Percentiles rank a stretch among this genome's conserved stretches.
phyloP scores from a whole-genome alignment of 768 basidiomycete species.

The Rhodocollybia butyracea region DNA sequence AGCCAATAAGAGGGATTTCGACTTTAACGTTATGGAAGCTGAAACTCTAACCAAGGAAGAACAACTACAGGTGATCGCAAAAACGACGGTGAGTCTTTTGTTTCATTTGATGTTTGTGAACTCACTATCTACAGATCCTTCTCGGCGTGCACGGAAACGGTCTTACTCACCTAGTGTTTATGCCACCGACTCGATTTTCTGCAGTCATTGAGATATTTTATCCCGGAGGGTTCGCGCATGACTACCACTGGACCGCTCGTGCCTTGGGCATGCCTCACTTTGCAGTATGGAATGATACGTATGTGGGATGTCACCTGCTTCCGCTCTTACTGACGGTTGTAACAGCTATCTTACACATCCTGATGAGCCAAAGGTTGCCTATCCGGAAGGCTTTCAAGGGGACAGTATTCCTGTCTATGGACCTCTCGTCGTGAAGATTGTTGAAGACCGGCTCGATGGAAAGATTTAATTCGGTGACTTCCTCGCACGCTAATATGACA shows the following conservation, averaged over 20 bases:
- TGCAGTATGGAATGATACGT: constrained; percentile 27
- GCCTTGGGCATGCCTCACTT: constrained; percentile 77
- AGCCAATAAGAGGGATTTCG: constrained; percentile 43
- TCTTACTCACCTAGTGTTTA: constrained; percentile 80
- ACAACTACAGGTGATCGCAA: constrained; percentile 61
- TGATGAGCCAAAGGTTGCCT: no score
- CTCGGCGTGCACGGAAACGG: constrained; percentile 80
- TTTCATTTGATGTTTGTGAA: background rate
- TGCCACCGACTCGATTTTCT: constrained; percentile 71
- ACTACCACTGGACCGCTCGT: constrained; percentile 80
- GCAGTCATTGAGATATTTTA: constrained; percentile 86
- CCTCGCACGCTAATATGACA: no score
- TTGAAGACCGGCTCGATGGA: no score
- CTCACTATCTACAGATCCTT: constrained; percentile 44
- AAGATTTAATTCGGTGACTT: no score
- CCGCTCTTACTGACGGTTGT: no score
- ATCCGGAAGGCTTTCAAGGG: no score
- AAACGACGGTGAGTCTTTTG: constrained; percentile 58
- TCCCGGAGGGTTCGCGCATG: constrained; percentile 78
- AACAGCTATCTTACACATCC: no score
- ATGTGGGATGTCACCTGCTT: no score
- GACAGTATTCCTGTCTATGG: no score
- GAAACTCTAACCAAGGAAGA: constrained; percentile 73
- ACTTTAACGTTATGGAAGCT: constrained; percentile 56
- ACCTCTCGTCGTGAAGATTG: no score